phyloP scores from a whole-genome alignment of 1,284 basidiomycete species.

The Amylostereum areolatum region DNA sequence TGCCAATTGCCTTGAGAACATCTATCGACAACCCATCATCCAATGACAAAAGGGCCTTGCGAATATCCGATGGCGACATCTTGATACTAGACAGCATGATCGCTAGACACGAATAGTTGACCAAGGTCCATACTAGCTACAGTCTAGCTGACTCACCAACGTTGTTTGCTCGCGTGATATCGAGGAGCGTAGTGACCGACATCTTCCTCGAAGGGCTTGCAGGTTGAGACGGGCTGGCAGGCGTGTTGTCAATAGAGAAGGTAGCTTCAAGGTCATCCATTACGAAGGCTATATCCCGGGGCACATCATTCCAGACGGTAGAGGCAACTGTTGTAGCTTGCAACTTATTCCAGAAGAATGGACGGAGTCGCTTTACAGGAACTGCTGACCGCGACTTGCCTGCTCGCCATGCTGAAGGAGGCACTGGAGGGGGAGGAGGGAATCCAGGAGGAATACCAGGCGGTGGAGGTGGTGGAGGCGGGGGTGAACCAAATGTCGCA shows the following conservation, averaged over 20 bases:
- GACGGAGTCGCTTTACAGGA: slow-evolving; percentile 65
- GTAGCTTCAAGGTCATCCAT: slow-evolving; percentile 71
- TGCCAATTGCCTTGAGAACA: slow-evolving; percentile 66
- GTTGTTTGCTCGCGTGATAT: slow-evolving; percentile 82
- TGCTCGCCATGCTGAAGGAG: slow-evolving; percentile 26
- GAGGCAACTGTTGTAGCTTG: slow-evolving; percentile 33
- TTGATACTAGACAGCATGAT: slow-evolving; percentile 81
- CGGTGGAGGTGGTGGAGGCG: slow-evolving; percentile 24
- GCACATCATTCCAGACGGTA: slow-evolving; percentile 72
- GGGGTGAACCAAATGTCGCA: slow-evolving; percentile 3
- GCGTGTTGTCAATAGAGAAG: slow-evolving; percentile 57
- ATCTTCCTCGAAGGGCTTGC: slow-evolving; percentile 45
- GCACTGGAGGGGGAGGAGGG: slow-evolving; percentile 24
- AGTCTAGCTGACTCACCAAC: slow-evolving; percentile 45
- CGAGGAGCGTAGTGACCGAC: slow-evolving; percentile 64
- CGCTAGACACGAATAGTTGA: slow-evolving; percentile 32
- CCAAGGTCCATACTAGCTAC: neutral
- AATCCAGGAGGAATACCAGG: slow-evolving; percentile 24
- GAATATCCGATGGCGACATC: slow-evolving; percentile 56
- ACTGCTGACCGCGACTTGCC: slow-evolving; percentile 25
- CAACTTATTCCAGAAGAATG: slow-evolving; percentile 90
- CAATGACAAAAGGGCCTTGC: slow-evolving; percentile 60
- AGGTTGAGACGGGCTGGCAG: slow-evolving; percentile 36
- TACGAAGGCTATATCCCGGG: slow-evolving; percentile 38
- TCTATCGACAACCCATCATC: slow-evolving; percentile 66